Evolutionary conservation across 169 alveolate genomes (phyloP).

Genomic region (Plasmodium reichenowi): DNA sequence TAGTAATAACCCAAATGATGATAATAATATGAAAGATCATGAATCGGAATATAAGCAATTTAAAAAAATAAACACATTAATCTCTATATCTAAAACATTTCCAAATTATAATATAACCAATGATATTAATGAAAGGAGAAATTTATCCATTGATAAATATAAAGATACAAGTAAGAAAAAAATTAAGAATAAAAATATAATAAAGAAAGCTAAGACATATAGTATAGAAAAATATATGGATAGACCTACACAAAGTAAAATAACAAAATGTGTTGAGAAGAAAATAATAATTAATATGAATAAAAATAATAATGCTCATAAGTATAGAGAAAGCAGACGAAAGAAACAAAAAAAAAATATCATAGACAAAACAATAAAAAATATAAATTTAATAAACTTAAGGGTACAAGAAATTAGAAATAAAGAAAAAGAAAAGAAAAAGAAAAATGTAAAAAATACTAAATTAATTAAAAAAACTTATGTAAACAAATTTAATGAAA

Average conservation of each 20-base stretch:
- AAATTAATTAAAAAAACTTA: background rate
- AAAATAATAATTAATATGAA: background rate
- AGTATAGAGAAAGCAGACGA: too few species aligned
- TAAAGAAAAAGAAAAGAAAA: too few species aligned
- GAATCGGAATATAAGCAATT: conserved; percentile 2
- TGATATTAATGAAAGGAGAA: background rate
- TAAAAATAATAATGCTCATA: too few species aligned
- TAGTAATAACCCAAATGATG: background rate
- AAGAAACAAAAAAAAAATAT: too few species aligned
- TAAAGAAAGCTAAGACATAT: background rate
- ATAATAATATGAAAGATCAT: too few species aligned
- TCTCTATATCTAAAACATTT: conserved; percentile 30
- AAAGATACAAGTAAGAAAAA: background rate
- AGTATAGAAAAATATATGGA: background rate
- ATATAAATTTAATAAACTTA: too few species aligned
- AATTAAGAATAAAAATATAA: background rate
- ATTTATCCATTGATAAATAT: background rate
- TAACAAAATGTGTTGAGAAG: background rate
- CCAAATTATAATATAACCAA: conserved; percentile 9
- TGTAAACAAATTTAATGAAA: background rate
- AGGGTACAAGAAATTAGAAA: too few species aligned
- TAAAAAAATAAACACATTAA: conserved; percentile 11
- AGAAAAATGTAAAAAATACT: too few species aligned
- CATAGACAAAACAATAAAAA: too few species aligned
- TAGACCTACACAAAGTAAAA: background rate